A percentile compares a stretch with the other conserved stretches of the same genome.
phyloP scores from a whole-genome alignment of 352 stramenopile genomes.

The Phytophthora tubulina region DNA sequence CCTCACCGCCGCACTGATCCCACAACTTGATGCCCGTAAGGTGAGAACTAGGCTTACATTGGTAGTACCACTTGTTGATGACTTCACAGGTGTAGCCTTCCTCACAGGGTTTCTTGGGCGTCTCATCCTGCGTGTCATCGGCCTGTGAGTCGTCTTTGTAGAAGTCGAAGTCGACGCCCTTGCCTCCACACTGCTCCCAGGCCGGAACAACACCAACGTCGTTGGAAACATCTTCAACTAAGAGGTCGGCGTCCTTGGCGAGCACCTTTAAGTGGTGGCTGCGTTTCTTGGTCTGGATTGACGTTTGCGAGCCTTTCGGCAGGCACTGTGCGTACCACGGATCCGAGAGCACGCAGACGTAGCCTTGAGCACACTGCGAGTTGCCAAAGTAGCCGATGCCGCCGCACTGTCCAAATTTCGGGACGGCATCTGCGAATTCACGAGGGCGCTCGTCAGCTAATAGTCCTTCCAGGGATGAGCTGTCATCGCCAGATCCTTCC shows the following conservation, averaged over 20 bases:
- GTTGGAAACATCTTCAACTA: conserved; percentile 15
- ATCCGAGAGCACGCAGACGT: conserved; percentile 39
- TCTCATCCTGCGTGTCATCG: conserved; percentile 23
- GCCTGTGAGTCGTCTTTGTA: conserved; percentile 16
- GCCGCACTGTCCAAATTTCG: conserved; percentile 44
- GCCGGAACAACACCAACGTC: conserved; percentile 13
- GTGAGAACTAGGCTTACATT: conserved; percentile 42
- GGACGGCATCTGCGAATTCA: conserved; percentile 17
- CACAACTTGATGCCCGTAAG: conserved; percentile 37
- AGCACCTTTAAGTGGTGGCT: conserved; percentile 10
- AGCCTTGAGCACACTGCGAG: conserved; percentile 26
- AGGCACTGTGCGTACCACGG: conserved; percentile 63
- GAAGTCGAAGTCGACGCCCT: conserved; percentile 41
- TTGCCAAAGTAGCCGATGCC: conserved; percentile 34
- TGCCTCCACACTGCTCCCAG: conserved; percentile 46
- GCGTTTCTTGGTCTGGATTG: conserved; percentile 13
- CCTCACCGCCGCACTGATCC: conserved; percentile 39
- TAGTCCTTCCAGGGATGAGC: conserved; percentile 1
- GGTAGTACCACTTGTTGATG: conserved; percentile 55
- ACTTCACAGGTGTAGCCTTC: conserved; percentile 47
- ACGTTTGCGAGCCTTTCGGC: conserved; percentile 16
- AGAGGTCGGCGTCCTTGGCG: conserved; percentile 13
- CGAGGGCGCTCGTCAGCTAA: conserved; percentile 14
- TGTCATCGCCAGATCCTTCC: conserved; percentile 20
- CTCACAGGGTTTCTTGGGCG: conserved; percentile 31